Evolutionary conservation across 345 rosid species (phyloP).

Genomic region (Cardamine occulta): DNA sequence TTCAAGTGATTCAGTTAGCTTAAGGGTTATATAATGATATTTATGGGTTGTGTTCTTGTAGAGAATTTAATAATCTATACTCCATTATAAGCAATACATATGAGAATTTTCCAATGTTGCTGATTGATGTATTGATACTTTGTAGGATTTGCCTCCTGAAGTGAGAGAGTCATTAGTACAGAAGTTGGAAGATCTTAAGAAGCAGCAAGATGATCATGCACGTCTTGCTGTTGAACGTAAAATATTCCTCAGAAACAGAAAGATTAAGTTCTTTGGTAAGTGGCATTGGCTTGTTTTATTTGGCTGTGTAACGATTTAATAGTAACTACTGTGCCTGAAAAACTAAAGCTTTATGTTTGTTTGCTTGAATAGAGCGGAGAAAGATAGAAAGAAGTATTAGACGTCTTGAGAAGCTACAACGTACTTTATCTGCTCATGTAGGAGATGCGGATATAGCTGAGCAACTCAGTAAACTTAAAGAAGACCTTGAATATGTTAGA

Average conservation of each 20-base stretch:
- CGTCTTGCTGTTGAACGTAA: slow-evolving; percentile 89
- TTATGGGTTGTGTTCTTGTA: slow-evolving; percentile 1
- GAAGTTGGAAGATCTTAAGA: slow-evolving; percentile 78
- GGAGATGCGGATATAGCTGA: slow-evolving; percentile 69
- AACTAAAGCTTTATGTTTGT: background rate
- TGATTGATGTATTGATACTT: background rate
- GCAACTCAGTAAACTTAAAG: slow-evolving; percentile 83
- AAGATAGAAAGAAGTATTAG: slow-evolving; percentile 87
- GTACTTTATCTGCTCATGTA: slow-evolving; percentile 67
- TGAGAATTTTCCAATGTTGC: background rate
- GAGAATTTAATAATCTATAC: background rate
- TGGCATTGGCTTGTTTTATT: background rate
- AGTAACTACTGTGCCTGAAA: slow-evolving; percentile 4
- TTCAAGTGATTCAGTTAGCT: background rate
- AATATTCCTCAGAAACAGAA: slow-evolving; percentile 83
- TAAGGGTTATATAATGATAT: background rate
- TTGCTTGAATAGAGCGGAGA: slow-evolving; percentile 69
- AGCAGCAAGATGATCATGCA: slow-evolving; percentile 82
- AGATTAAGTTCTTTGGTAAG: slow-evolving; percentile 93
- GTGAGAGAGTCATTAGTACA: slow-evolving; percentile 72
- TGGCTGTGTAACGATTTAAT: background rate
- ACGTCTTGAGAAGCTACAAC: slow-evolving; percentile 91
- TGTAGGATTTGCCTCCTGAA: slow-evolving; percentile 72
- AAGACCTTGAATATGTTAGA: slow-evolving; percentile 98
- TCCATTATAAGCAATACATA: background rate